Evolutionary conservation across 805 yeast genomes (phyloP).

Genomic region (Lipomyces yamadae): DNA sequence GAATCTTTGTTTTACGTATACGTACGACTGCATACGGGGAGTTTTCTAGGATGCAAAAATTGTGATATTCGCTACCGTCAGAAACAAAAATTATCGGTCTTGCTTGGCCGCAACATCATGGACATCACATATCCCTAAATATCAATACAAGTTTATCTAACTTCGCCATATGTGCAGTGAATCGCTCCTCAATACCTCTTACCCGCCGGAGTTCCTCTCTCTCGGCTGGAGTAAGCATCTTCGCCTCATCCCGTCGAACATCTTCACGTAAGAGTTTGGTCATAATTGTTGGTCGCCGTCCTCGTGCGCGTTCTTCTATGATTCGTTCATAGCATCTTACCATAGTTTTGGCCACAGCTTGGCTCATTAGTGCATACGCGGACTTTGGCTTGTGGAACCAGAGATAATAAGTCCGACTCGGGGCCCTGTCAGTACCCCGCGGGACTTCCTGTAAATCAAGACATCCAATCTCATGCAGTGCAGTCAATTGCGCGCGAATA

Average conservation of each 20-base stretch:
- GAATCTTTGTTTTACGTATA: background rate
- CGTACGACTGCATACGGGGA: background rate
- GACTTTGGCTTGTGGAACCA: constrained; percentile 70
- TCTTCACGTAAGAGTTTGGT: constrained; percentile 88
- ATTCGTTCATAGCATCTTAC: constrained; percentile 50
- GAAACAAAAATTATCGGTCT: background rate
- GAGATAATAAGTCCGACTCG: constrained; percentile 81
- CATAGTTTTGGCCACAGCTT: constrained; percentile 56
- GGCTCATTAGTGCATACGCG: constrained; percentile 55
- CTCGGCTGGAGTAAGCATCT: constrained; percentile 74
- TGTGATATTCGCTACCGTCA: background rate
- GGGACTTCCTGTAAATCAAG: constrained; percentile 94
- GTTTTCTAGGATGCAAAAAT: background rate
- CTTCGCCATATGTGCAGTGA: constrained; percentile 44
- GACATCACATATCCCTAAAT: constrained; percentile 47
- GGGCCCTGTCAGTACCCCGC: constrained; percentile 86
- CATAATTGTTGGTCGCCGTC: constrained; percentile 66
- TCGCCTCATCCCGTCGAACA: constrained; percentile 80
- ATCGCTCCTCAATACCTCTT: constrained; percentile 43
- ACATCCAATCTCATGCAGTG: constrained; percentile 68
- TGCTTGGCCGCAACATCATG: background rate
- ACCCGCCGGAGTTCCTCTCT: constrained; percentile 68
- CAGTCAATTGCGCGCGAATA: constrained; percentile 71
- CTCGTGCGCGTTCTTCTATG: constrained; percentile 55
- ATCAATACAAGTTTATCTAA: constrained; percentile 48